Percentiles rank a stretch among this genome's conserved stretches.
Evolutionary conservation across 1,139 yeast genomes (phyloP).

Genomic region (Candida gigantensis): DNA sequence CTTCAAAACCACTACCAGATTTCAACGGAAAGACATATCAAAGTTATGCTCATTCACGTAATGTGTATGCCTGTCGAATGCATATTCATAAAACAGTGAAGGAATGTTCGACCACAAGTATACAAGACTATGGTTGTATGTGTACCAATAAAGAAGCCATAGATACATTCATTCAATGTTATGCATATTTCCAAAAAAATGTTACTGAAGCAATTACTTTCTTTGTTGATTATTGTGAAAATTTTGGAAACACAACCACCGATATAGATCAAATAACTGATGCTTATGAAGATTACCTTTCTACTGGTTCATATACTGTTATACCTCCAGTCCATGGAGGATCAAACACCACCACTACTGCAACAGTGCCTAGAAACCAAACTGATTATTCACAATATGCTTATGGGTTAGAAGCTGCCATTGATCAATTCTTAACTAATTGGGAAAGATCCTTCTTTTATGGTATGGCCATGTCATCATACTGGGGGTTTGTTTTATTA

Average conservation of each 20-base stretch:
- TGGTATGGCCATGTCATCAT: constrained; percentile 28
- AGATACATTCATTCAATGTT: constrained; percentile 20
- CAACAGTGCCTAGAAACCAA: constrained; percentile 1
- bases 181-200: constrained; percentile 6
- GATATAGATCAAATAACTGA: constrained; percentile 18
- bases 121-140: constrained; percentile 12
- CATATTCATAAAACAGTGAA: constrained; percentile 13
- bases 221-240: constrained; percentile 15
- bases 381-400: constrained; percentile 6
- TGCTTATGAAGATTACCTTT: constrained; percentile 20
- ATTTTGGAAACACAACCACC: constrained; percentile 14
- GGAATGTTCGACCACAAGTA: constrained; percentile 11
- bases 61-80: constrained; percentile 7
- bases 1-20: constrained; percentile 3
- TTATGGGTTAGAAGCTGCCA: constrained; percentile 8
- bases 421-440: constrained; percentile 30
- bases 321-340: constrained; percentile 20
- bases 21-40: constrained; percentile 4
- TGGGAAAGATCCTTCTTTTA: constrained; percentile 16
- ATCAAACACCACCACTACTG: background rate
- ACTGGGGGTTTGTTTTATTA: constrained; percentile 48
- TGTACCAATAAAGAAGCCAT: constrained; percentile 16
- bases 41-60: constrained; percentile 5
- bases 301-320: constrained; percentile 18
- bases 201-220: constrained; percentile 8